Percentiles rank a stretch among this genome's conserved stretches.
Conservation (phyloP, 2,329 filamentous ascomycete genomes). For the Cercospora brassicicola region DNA sequence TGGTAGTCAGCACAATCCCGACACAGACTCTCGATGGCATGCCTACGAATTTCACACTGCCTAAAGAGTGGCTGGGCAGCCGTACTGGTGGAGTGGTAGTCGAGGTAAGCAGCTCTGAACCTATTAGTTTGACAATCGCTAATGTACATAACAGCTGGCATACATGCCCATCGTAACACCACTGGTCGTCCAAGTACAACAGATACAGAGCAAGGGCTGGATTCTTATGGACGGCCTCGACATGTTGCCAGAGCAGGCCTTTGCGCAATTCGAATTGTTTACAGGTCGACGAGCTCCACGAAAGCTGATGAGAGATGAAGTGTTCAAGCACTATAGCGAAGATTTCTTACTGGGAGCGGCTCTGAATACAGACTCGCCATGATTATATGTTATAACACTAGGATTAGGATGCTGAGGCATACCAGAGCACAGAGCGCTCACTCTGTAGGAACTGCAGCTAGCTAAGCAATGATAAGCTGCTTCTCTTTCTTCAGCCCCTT, state of each 20-base stretch:
- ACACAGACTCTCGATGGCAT: conserved; percentile 66
- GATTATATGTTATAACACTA: background rate
- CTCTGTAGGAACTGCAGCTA: background rate
- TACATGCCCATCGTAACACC: conserved; percentile 74
- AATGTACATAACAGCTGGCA: conserved; percentile 44
- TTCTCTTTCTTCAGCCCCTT: conserved; percentile 26
- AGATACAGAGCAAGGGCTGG: conserved; percentile 64
- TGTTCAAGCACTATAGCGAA: conserved; percentile 43
- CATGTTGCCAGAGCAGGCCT: conserved; percentile 73
- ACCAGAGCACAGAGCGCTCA: background rate
- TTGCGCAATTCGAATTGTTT: conserved; percentile 79
- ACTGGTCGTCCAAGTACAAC: conserved; percentile 66
- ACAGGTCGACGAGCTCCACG: conserved; percentile 72
- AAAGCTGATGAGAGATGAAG: conserved; percentile 67
- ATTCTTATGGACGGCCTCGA: conserved; percentile 75
- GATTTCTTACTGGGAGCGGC: conserved; percentile 28
- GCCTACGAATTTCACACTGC: conserved; percentile 69
- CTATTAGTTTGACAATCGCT: background rate
- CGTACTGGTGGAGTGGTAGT: conserved; percentile 73
- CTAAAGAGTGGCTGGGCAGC: conserved; percentile 68
- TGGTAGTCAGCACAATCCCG: conserved; percentile 75
- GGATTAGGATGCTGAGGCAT: background rate
- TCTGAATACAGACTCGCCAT: conserved; percentile 27
- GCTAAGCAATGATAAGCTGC: conserved; percentile 23
- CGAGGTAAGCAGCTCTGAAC: conserved; percentile 52